These are phyloP conservation scores for Panaeolus cyanescens DNA, from an alignment of 768 basidiomycete species.

Conservation along the genomic window DNA sequence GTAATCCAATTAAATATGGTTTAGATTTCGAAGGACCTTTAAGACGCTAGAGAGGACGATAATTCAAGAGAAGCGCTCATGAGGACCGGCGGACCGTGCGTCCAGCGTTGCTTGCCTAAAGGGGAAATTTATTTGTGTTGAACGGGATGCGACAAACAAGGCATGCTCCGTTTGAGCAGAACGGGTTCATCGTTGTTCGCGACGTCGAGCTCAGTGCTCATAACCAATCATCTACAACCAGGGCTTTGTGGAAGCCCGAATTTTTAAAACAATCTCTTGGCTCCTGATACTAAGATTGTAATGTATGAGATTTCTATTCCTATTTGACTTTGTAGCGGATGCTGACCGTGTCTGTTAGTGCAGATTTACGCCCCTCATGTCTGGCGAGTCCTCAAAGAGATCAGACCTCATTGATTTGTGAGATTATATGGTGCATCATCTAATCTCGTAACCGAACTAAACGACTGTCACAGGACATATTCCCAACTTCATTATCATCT, in stretches of 20 bases:
- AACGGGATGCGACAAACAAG: background rate
- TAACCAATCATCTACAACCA: background rate
- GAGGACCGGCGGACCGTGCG: background rate
- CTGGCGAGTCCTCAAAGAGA: constrained; percentile 54
- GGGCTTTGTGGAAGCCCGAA: background rate
- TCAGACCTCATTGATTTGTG: constrained; percentile 77
- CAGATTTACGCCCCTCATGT: constrained; percentile 31
- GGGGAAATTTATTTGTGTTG: background rate
- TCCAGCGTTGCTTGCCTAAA: background rate
- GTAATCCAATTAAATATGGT: no score
- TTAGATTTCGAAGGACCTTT: background rate
- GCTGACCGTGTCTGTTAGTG: background rate
- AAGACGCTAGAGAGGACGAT: no score
- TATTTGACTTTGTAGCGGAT: background rate
- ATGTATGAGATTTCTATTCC: background rate
- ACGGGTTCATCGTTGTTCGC: constrained; percentile 5
- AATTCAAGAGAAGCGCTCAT: background rate
- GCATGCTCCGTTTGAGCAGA: background rate
- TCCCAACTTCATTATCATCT: constrained; percentile 53
- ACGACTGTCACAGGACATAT: constrained; percentile 50
- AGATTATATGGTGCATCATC: constrained; percentile 20
- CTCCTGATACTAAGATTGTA: background rate
- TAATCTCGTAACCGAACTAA: background rate
- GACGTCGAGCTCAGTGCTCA: constrained; percentile 4
- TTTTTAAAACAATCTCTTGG: background rate